Base-by-base conservation (phyloP, 176 grass and related monocot species). In the Puya raimondii region DNA sequence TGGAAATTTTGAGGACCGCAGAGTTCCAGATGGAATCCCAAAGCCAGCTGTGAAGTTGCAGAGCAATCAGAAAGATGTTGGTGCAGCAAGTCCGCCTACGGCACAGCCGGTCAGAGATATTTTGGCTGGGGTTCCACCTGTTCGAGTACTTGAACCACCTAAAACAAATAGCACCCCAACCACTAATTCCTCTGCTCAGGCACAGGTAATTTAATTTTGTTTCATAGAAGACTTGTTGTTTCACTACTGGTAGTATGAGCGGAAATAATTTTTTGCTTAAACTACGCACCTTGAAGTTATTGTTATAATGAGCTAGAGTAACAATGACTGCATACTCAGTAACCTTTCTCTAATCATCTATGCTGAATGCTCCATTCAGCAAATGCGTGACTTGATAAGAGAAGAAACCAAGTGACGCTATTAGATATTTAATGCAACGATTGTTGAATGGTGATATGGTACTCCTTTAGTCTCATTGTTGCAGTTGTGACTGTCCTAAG, bases 131-230 rank as follows among this genome's bases (percentile, higher is more conserved):
- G 20, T 73, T 76, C 83, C 70, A 72, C 78, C 83, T 50, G 42
- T 67, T 51, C 75, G 70, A 76, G 70, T 81, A 50, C 73, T 70
- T 27, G 78, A 69, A 7, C 63, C 73, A 59, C 74, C 79, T 47
- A 79, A 54, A 13, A 56, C 67, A 67, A 70, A 82, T 66, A 64
- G 65, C 63, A 49, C 70, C 50, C 21, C 64, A 27, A 82, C 74
- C 59, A 9, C 74, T 48, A 61, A 52, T 68, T 4, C 27, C 57
- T 53, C 84, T 74, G 13, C 65, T 50, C 69, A 76, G 56, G 57
- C 21, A 64, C 69, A 81, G 75, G 79, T 86, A 70, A 52, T 23
- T 18, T 74, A 52, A 59, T 68, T 56, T 76, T 76, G 23, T 70
- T 63, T 54, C 53, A 1, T 61, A n/a, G 17, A 61, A 61, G 54